phyloP scores from a whole-genome alignment of 495 filamentous ascomycete species.

The Aspergillus asperescens region DNA sequence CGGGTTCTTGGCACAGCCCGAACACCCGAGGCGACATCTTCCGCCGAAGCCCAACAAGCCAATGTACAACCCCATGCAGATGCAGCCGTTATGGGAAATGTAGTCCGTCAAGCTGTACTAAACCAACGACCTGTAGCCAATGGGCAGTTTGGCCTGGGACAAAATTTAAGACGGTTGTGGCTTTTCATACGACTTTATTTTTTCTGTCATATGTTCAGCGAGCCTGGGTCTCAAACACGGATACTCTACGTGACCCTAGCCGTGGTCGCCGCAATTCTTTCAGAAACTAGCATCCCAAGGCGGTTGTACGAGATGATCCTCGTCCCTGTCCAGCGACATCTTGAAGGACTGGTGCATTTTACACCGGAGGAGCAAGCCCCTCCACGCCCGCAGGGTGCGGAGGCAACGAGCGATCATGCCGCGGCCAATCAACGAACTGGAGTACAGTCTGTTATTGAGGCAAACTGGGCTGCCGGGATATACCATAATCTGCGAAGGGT shows the following conservation, averaged over 20 bases:
- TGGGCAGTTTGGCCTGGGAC: slow-evolving; percentile 45
- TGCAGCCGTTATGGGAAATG: slow-evolving; percentile 31
- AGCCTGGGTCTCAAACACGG: slow-evolving; percentile 65
- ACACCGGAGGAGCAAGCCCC: slow-evolving; percentile 24
- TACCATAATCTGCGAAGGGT: slow-evolving; percentile 52
- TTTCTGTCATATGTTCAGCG: slow-evolving; percentile 76
- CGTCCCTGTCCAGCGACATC: slow-evolving; percentile 60
- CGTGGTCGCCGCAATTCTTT: slow-evolving; percentile 54
- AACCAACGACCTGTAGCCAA: slow-evolving; percentile 36
- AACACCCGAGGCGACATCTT: background rate
- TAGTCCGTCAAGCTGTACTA: slow-evolving; percentile 36
- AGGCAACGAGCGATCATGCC: slow-evolving; percentile 28
- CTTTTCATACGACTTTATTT: slow-evolving; percentile 68
- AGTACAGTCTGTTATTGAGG: slow-evolving; percentile 6
- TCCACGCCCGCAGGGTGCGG: slow-evolving; percentile 5
- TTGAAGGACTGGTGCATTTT: slow-evolving; percentile 67
- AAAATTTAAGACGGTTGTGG: slow-evolving; percentile 61
- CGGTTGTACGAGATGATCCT: slow-evolving; percentile 52
- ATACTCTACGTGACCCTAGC: slow-evolving; percentile 58
- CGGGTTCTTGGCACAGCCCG: slow-evolving; percentile 17
- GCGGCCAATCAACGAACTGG: slow-evolving; percentile 16
- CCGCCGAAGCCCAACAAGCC: background rate
- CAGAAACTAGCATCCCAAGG: slow-evolving; percentile 60
- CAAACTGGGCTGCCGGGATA: slow-evolving; percentile 10
- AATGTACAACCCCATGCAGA: slow-evolving; percentile 21